Base-by-base conservation (phyloP, 441 rosid species). In the Dalechampia spathulata region DNA sequence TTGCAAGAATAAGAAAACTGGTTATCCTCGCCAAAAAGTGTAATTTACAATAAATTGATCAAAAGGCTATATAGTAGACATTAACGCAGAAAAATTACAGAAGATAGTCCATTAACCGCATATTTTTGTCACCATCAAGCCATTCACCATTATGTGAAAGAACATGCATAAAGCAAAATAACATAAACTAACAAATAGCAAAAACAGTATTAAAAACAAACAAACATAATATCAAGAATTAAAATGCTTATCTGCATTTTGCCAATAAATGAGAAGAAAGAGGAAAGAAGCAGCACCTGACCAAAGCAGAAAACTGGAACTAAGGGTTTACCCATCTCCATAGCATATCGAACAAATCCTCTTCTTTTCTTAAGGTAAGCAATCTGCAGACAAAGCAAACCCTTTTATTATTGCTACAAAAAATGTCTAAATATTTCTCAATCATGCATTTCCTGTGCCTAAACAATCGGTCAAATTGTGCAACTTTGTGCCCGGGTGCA, bases 251-350 rank as follows among this genome's bases (percentile, higher is more conserved):
- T 30, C 4, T 30, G 34, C 4, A 30, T 30, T 3, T 30, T 12
- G 9, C 40, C 15, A 17, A n/a, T 7, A 30, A 4, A 3, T 8
- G 41, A 2, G 13, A 57, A 38, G n/a, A 9, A 51, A 28, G 15
- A 6, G n/a, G 41, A 37, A 16, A 11, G 54, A 53, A 51, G 37
- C 48, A 52, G 51, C 73, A 88, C 95, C 72, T 92, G 97, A 49
- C 97, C 97, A 57, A 76, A 92, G 82, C 88, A 72, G 80, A 92
- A 89, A 68, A 92, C 95, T 32, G 99, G 99, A 74, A 92, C 97
- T 54, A 89, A 73, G 19, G 99, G 90, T 9, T 54, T 34, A 43
- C 99, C 97, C 30, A 26, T 76, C 68, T 86, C 85, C 65, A 89
- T 80, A 68, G 99, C 97, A 55, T 82, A 60, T 56, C 85, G 85